Percentiles rank a stretch among this genome's conserved stretches.
These are phyloP conservation scores for Pichia sp. DNA, from an alignment of 1,139 yeast genomes.

Conservation along the genomic window DNA sequence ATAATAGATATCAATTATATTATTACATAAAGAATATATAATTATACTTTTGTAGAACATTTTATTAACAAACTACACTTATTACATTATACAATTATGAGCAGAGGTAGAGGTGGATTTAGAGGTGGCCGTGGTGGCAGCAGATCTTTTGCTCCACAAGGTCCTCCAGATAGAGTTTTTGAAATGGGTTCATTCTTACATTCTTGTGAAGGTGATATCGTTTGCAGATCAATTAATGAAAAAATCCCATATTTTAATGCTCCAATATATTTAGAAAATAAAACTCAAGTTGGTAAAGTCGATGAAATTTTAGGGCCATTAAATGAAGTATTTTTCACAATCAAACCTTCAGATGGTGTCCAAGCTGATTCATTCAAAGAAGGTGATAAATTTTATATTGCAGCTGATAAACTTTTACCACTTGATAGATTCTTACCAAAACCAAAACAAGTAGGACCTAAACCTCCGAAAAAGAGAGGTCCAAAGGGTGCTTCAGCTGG, in stretches of 20 bases:
- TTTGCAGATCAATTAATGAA: conserved; percentile 88
- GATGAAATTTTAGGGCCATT: conserved; percentile 97
- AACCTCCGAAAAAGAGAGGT: conserved; percentile 65
- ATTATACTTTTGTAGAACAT: background rate
- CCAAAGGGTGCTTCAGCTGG: conserved; percentile 38
- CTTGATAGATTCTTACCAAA: conserved; percentile 93
- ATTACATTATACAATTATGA: conserved; percentile 14
- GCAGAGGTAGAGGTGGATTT: conserved; percentile 31
- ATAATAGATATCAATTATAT: no score
- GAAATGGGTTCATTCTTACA: conserved; percentile 94
- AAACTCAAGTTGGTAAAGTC: conserved; percentile 93
- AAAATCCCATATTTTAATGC: conserved; percentile 98
- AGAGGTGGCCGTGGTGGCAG: conserved; percentile 51
- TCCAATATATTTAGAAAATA: conserved; percentile 93
- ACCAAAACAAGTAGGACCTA: conserved; percentile 75
- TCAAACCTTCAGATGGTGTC: conserved; percentile 94
- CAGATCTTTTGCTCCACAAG: conserved; percentile 55
- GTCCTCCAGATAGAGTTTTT: conserved; percentile 90
- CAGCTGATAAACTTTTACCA: conserved; percentile 91
- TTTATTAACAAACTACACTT: background rate
- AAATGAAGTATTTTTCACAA: conserved; percentile 93
- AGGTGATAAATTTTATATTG: conserved; percentile 95
- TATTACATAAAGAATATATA: no score
- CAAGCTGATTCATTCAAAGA: conserved; percentile 88
- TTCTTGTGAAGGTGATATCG: conserved; percentile 95